These are phyloP conservation scores for Rhexocercosporidium sp. DNA, from an alignment of 2,329 filamentous ascomycete species.

Conservation along the genomic window DNA sequence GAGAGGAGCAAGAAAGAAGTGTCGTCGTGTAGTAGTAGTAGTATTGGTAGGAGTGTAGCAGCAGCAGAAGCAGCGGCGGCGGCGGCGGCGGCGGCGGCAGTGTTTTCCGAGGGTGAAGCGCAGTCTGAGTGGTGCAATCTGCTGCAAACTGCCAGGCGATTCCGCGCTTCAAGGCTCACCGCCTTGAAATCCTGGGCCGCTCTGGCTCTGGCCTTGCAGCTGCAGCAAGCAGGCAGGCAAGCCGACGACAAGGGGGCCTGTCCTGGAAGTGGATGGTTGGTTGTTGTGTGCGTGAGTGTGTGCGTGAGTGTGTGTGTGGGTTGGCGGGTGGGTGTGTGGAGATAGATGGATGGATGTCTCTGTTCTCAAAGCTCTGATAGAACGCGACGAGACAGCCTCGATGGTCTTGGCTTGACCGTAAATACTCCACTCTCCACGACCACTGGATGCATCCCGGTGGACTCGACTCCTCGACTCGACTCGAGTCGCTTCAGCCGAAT, in stretches of 20 bases:
- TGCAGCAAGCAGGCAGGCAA: not conserved
- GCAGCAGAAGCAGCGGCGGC: too few relatives aligned
- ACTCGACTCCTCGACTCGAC: too few relatives aligned
- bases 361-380: not conserved
- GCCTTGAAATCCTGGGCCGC: not conserved
- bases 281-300: too few relatives aligned
- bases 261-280: too few relatives aligned
- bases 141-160: not conserved
- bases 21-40: not conserved
- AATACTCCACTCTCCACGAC: too few relatives aligned
- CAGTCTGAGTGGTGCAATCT: too few relatives aligned
- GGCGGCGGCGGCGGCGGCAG: too few relatives aligned
- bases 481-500: not conserved
- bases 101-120: not conserved
- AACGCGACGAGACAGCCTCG: not conserved
- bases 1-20: not conserved
- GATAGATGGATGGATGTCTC: not conserved
- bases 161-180: not conserved
- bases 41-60: not conserved
- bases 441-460: too few relatives aligned
- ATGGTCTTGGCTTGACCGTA: constrained; percentile 3
- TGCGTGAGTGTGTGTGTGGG: not conserved
- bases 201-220: not conserved
- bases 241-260: not conserved
- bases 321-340: not conserved